Base-by-base conservation (phyloP, 2,329 filamentous ascomycete genomes). In the Blastomyces parvus region DNA sequence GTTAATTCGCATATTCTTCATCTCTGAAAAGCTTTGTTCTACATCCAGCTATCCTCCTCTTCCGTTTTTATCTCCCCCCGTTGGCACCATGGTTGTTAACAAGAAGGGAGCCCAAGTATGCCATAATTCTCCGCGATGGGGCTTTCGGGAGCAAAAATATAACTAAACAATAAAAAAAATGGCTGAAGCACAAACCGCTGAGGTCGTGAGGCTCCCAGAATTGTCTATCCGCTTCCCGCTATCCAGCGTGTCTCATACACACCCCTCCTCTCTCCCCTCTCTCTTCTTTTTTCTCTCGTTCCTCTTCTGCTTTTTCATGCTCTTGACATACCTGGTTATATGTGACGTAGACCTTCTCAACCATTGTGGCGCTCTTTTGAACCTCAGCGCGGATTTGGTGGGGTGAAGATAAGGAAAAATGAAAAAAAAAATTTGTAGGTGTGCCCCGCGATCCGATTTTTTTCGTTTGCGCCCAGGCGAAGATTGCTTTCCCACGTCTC, bases 261-360 rank as follows among this genome's bases (percentile, higher is more conserved):
- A 25, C 56, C 13, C 38, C 13, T 11, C 14, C 56, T 59, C 33
- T n/a, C 19, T 57, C 36, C 17, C 38, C 33, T 46, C 56, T 59
- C n/a, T 13, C n/a, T 58, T 22, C 2, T 22, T 30, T 46, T 42
- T 44, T 8, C 48, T n/a, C 25, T 25, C 9, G 36, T 36, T 8
- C 11, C 36, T 22, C 55, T 40, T 40, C 42, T 60, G n/a, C 40
- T 11, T 62, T 22, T 36, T 22, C 40, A 33, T 38, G 8, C 48
- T n/a, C 33, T n/a, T 14, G 42, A 69, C 85, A 77, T 81, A 92
- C 90, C 85, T 94, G 86, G 77, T 95, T 96, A 80, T 96, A 96
- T 70, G 90, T 94, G 74, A 94, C 86, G 80, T 93, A 95, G 76
- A 91, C 78, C 77, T 95, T 95, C 78, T 93, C 83, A 68, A 89